Percentiles rank a stretch among this genome's conserved stretches.
Evolutionary conservation across 345 rosid species (phyloP).

Genomic region (Barbarea vulgaris): DNA sequence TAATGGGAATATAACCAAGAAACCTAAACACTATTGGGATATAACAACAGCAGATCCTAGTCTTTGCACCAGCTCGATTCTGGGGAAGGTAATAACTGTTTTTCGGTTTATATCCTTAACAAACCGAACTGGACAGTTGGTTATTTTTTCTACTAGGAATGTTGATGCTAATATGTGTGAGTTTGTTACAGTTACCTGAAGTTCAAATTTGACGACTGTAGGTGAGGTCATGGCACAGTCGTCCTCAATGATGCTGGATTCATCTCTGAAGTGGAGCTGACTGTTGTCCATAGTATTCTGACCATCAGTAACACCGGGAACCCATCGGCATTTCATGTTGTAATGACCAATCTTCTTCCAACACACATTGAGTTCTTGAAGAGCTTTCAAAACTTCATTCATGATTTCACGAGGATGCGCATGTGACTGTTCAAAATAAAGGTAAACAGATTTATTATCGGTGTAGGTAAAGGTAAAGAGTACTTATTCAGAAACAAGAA

Average conservation of each 20-base stretch:
- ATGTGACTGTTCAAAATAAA: conserved; percentile 56
- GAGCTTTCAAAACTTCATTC: conserved; percentile 79
- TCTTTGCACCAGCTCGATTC: background rate
- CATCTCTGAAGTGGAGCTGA: conserved; percentile 51
- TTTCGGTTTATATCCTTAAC: background rate
- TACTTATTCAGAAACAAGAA: background rate
- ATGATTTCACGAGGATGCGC: conserved; percentile 91
- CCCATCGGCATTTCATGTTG: conserved; percentile 97
- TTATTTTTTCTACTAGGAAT: background rate
- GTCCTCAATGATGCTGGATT: conserved; percentile 62
- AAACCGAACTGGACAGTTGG: background rate
- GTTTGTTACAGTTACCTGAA: conserved; percentile 60
- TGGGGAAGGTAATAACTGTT: background rate
- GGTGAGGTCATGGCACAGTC: conserved; percentile 50
- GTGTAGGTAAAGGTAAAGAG: background rate
- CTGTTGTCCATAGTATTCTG: conserved; percentile 33
- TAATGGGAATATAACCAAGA: background rate
- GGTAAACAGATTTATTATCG: conserved; percentile 6
- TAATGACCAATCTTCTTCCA: conserved; percentile 98
- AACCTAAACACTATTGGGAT: background rate
- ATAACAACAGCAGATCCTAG: conserved; percentile 8
- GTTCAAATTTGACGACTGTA: conserved; percentile 81
- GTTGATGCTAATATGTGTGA: background rate
- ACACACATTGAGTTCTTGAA: conserved; percentile 81
- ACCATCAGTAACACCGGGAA: conserved; percentile 58